Evolutionary conservation across 2,329 filamentous ascomycete genomes (phyloP).

Genomic region (Alternaria conjuncta): DNA sequence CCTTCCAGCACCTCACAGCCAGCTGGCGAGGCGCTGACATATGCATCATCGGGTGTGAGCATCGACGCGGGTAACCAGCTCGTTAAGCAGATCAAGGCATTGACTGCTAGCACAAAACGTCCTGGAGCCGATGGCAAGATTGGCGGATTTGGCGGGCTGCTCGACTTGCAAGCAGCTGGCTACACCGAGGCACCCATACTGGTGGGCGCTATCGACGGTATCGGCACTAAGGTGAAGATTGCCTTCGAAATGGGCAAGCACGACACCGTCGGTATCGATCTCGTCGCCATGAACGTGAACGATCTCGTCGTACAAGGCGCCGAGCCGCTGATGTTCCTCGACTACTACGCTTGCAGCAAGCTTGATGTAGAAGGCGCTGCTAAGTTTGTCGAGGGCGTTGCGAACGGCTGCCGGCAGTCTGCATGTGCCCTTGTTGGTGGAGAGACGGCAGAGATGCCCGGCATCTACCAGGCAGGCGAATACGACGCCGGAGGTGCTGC

Average conservation of each 20-base stretch:
- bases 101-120: slow-evolving; percentile 82
- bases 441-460: slow-evolving; percentile 98
- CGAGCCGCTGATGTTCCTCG: slow-evolving; percentile 93
- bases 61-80: slow-evolving; percentile 94
- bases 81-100: slow-evolving; percentile 88
- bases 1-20: slow-evolving; percentile 23
- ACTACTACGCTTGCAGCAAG: slow-evolving; percentile 95
- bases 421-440: slow-evolving; percentile 93
- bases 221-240: slow-evolving; percentile 96
- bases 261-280: slow-evolving; percentile 92
- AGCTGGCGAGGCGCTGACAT: slow-evolving; percentile 67
- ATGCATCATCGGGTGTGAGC: slow-evolving; percentile 90
- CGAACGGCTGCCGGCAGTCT: slow-evolving; percentile 81
- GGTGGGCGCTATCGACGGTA: slow-evolving; percentile 94
- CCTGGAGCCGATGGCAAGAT: slow-evolving; percentile 92
- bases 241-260: slow-evolving; percentile 89
- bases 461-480: slow-evolving; percentile 85
- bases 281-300: slow-evolving; percentile 99
- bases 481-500: slow-evolving; percentile 94
- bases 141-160: slow-evolving; percentile 90
- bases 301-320: slow-evolving; percentile 96
- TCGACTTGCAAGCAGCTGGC: slow-evolving; percentile 77
- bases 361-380: slow-evolving; percentile 79
- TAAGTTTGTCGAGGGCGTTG: slow-evolving; percentile 90
- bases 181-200: slow-evolving; percentile 78